A percentile compares a stretch with the other conserved stretches of the same genome.
Evolutionary conservation across 805 yeast genomes (phyloP).

Genomic region (Blastobotrys chiropterorum): DNA sequence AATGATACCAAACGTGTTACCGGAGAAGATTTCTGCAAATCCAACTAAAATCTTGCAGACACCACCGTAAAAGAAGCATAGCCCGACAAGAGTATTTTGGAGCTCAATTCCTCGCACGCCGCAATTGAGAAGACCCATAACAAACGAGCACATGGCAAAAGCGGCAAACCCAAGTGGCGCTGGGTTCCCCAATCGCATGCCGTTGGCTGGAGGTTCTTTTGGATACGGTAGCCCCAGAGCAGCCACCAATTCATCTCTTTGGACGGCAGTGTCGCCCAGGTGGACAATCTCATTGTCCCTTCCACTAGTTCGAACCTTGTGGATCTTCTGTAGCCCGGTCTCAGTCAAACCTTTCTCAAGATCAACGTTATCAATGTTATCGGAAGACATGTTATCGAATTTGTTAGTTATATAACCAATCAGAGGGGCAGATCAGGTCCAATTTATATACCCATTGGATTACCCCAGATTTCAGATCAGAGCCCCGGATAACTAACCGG

Average conservation of each 20-base stretch:
- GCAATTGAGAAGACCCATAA: conserved; percentile 49
- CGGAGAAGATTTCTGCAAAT: conserved; percentile 57
- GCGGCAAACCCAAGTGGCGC: conserved; percentile 59
- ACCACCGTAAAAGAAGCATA: conserved; percentile 62
- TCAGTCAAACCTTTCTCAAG: too few species aligned
- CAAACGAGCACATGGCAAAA: conserved; percentile 59
- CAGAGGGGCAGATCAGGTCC: too few species aligned
- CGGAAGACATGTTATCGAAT: too few species aligned
- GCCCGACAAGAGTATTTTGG: conserved; percentile 51
- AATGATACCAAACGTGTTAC: conserved; percentile 63
- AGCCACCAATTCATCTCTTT: conserved; percentile 49
- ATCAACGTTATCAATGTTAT: too few species aligned
- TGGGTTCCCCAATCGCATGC: too few species aligned
- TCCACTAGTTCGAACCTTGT: conserved; percentile 19
- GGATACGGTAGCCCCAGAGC: too few species aligned
- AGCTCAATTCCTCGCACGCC: conserved; percentile 46
- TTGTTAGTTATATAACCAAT: too few species aligned
- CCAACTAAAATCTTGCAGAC: conserved; percentile 55
- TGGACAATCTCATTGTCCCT: conserved; percentile 27
- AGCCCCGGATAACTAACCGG: too few species aligned
- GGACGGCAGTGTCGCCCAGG: conserved; percentile 38
- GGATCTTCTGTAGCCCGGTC: too few species aligned
- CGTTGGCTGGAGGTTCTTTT: too few species aligned
- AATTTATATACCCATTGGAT: too few species aligned
- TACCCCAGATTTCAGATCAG: too few species aligned